A percentile compares a stretch with the other conserved stretches of the same genome.
These are phyloP conservation scores for Morella rubra DNA, from an alignment of 306 rosid species.

Conservation along the genomic window DNA sequence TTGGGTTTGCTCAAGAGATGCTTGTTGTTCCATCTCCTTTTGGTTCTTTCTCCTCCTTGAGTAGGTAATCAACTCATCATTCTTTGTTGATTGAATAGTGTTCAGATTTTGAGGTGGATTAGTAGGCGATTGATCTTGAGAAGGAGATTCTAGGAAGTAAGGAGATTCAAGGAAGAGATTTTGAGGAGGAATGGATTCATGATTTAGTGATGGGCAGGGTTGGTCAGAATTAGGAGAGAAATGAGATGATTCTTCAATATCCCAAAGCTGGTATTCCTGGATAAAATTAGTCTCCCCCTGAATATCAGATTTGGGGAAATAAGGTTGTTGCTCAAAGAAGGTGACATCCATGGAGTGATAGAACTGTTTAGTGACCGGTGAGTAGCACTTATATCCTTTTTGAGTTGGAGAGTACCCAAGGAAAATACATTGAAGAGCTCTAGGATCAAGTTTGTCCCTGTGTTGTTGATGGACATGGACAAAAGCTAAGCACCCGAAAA, in stretches of 20 bases:
- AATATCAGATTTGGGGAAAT: too few species aligned
- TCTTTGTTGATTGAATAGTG: neutral
- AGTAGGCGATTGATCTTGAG: neutral
- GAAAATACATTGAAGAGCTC: conserved; percentile 3
- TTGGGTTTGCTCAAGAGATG: neutral
- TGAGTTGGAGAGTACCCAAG: conserved; percentile 4
- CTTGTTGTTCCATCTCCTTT: neutral
- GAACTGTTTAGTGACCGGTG: too few species aligned
- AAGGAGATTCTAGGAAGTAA: too few species aligned
- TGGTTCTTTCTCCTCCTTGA: neutral
- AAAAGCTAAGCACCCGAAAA: conserved; percentile 1
- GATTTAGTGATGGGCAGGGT: too few species aligned
- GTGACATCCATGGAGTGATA: too few species aligned
- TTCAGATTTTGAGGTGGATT: neutral
- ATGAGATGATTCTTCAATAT: too few species aligned
- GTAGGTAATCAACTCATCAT: neutral
- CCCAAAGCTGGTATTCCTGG: too few species aligned
- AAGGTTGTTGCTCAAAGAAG: too few species aligned
- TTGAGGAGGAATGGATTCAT: too few species aligned
- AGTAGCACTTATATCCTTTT: too few species aligned
- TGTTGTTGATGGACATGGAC: neutral
- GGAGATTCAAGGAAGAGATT: neutral
- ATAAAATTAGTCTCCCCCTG: too few species aligned
- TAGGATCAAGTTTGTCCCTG: conserved; percentile 12
- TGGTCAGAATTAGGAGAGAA: too few species aligned